Evolutionary conservation across 2,329 filamentous ascomycete species (phyloP).

Genomic region (Cordyceps pruinosa): DNA sequence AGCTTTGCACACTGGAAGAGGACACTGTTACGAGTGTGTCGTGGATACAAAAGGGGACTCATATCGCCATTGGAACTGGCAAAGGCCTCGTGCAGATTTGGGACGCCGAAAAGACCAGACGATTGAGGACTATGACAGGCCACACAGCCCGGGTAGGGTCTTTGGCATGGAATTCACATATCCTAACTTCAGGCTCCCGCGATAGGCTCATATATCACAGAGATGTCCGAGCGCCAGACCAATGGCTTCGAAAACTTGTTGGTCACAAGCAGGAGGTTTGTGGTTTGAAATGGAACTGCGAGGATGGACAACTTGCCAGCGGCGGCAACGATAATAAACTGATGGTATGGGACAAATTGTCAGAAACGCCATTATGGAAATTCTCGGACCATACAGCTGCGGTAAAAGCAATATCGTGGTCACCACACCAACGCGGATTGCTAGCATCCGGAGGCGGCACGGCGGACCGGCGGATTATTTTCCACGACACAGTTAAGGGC

Average conservation of each 20-base stretch:
- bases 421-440: constrained; percentile 86
- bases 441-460: constrained; percentile 95
- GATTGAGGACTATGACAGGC: constrained; percentile 91
- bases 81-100: constrained; percentile 96
- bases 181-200: constrained; percentile 88
- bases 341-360: constrained; percentile 96
- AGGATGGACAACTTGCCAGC: constrained; percentile 89
- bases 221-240: constrained; percentile 86
- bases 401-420: constrained; percentile 97
- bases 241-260: constrained; percentile 78
- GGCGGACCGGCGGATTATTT: constrained; percentile 92
- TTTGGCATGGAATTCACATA: constrained; percentile 96
- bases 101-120: constrained; percentile 82
- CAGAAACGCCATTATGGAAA: constrained; percentile 86
- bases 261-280: constrained; percentile 99
- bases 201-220: constrained; percentile 93
- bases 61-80: constrained; percentile 89
- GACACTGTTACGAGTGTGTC: constrained; percentile 95
- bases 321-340: constrained; percentile 98
- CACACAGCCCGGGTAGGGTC: constrained; percentile 91
- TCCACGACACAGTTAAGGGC: constrained; percentile 91
- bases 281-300: constrained; percentile 92
- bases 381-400: constrained; percentile 93
- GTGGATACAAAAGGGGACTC: constrained; percentile 96
- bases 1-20: constrained; percentile 85